Evolutionary conservation across 192 early-diverging fungal genomes (phyloP).

Genomic region (Jimgerdemannia lactiflua): DNA sequence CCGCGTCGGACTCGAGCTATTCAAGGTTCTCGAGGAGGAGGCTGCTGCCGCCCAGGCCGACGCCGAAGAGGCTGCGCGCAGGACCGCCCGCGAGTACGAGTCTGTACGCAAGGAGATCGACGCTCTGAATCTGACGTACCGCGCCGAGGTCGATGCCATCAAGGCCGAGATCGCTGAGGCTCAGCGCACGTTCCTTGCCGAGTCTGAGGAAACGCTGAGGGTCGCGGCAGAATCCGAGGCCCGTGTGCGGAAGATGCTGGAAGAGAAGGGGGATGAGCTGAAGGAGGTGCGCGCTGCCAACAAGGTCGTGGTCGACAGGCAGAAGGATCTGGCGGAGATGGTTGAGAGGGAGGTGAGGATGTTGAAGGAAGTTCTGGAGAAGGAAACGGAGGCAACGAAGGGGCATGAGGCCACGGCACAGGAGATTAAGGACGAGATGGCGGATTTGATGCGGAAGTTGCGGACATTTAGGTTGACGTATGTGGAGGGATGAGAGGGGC

Average conservation of each 20-base stretch:
- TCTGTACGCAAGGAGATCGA: constrained; percentile 19
- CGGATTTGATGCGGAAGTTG: neutral
- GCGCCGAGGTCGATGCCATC: constrained; percentile 16
- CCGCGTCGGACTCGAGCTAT: constrained; percentile 27
- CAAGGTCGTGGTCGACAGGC: neutral
- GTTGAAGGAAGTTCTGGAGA: neutral
- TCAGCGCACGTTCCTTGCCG: neutral
- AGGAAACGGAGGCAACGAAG: neutral
- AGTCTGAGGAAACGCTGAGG: neutral
- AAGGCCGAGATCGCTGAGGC: neutral
- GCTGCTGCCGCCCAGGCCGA: constrained; percentile 22
- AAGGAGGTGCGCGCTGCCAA: neutral
- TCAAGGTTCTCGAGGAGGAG: constrained; percentile 33
- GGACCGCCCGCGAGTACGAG: constrained; percentile 18
- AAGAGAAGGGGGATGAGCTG: neutral
- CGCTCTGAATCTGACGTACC: constrained; percentile 15
- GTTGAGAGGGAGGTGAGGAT: neutral
- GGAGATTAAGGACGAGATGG: neutral
- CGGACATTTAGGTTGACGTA: neutral
- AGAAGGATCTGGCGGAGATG: neutral
- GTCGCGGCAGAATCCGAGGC: neutral
- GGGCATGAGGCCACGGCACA: neutral
- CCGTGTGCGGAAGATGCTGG: neutral
- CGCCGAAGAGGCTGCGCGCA: constrained; percentile 17
- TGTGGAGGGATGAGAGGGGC: neutral